Percentiles rank a stretch among this genome's conserved stretches.
phyloP scores from a whole-genome alignment of 2,329 filamentous ascomycete genomes.

The Ilyonectria mors-panacis region DNA sequence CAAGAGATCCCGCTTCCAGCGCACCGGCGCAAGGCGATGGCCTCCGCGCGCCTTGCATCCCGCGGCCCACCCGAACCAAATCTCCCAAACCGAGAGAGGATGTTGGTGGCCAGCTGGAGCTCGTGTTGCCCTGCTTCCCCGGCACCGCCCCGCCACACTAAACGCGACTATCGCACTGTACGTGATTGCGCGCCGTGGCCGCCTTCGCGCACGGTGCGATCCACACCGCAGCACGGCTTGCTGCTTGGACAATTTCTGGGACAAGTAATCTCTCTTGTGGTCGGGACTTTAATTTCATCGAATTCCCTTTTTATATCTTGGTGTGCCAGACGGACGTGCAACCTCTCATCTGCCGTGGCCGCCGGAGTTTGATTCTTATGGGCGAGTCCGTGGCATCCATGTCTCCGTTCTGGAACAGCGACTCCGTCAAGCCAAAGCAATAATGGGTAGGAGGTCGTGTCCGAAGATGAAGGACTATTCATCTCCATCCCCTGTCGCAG shows the following conservation, averaged over 20 bases:
- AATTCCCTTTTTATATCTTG: conserved; percentile 45
- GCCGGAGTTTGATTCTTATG: conserved; percentile 33
- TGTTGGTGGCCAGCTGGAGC: conserved; percentile 34
- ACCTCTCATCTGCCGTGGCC: conserved; percentile 37
- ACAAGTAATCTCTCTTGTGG: conserved; percentile 47
- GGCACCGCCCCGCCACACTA: conserved; percentile 18
- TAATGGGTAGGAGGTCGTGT: conserved; percentile 30
- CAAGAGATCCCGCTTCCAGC: conserved; percentile 51
- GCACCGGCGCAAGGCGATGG: conserved; percentile 47
- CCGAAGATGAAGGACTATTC: conserved; percentile 28
- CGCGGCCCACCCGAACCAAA: conserved; percentile 44
- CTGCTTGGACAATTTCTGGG: conserved; percentile 40
- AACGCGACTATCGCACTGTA: conserved; percentile 46
- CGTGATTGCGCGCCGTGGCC: conserved; percentile 27
- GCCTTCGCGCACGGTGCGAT: conserved; percentile 30
- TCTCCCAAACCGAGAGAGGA: conserved; percentile 40
- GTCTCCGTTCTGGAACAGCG: conserved; percentile 38
- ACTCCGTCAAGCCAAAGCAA: conserved; percentile 33
- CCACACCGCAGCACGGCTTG: conserved; percentile 42
- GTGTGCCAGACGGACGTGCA: conserved; percentile 17
- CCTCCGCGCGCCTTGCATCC: conserved; percentile 43
- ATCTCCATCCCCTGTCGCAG: conserved; percentile 35
- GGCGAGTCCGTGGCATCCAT: conserved; percentile 46
- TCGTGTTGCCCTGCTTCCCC: conserved; percentile 34
- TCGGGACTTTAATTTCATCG: conserved; percentile 48